These are phyloP conservation scores for Phyllosticta paracitricarpa DNA, from an alignment of 2,329 filamentous ascomycete genomes.

Conservation along the genomic window DNA sequence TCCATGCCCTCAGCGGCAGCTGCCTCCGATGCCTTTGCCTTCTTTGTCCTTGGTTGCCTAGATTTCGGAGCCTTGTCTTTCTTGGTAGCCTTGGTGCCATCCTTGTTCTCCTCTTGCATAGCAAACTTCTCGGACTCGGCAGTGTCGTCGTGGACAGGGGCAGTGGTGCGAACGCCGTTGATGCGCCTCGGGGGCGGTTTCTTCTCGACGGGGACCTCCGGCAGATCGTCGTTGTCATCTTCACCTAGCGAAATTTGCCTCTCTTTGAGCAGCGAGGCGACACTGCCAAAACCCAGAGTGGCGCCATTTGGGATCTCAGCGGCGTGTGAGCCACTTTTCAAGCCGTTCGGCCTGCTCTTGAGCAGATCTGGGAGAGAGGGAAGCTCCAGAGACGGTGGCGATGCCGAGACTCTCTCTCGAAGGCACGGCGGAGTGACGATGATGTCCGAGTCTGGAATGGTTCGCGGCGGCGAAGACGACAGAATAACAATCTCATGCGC, in stretches of 20 bases:
- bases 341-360: conserved; percentile 14
- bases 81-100: conserved; percentile 15
- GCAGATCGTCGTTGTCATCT: conserved; percentile 10
- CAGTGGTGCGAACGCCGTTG: neutral
- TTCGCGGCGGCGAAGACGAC: conserved; percentile 21
- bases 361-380: conserved; percentile 18
- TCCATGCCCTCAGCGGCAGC: neutral
- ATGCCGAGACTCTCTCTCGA: neutral
- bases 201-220: conserved; percentile 3
- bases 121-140: neutral
- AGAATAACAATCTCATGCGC: conserved; percentile 16
- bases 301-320: conserved; percentile 18
- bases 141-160: neutral
- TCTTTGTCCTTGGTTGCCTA: conserved; percentile 24
- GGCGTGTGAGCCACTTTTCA: conserved; percentile 19
- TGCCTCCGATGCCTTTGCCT: conserved; percentile 7
- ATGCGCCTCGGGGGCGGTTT: neutral
- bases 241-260: conserved; percentile 18
- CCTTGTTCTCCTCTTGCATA: neutral
- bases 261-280: conserved; percentile 22
- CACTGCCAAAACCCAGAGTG: conserved; percentile 24
- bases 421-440: conserved; percentile 1
- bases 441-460: conserved; percentile 4
- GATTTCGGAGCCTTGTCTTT: conserved; percentile 20
- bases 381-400: conserved; percentile 16